Evolutionary conservation across 2,329 filamentous ascomycete genomes (phyloP), one percentile per base, ranked within the genome.

Genomic region (Hysterium pulicare): DNA sequence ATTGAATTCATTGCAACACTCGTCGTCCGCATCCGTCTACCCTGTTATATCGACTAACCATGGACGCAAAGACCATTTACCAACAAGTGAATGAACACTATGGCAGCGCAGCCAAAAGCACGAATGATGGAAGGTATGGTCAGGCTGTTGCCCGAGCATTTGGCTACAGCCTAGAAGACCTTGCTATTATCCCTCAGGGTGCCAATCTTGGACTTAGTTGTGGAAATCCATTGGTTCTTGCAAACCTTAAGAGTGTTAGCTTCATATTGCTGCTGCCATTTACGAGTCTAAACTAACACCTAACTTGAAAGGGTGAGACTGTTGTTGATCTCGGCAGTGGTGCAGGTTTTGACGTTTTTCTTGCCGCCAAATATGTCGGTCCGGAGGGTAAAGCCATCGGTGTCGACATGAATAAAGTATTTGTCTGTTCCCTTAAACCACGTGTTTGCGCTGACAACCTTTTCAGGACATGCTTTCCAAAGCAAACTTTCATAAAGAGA

Each of bases 341-440:
- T 3, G 77, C 73, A 6, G 79, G 79, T 1, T 76, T 82, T 33
- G 79, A 82, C 51, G 71, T 75, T 21, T 79, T 81, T 46, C 69
- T 74, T 4, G 77, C 78, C 9, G 68, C 74, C 2, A 64, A 63
- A 19, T 75, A 70, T 49, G 71, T 82, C 30, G 77, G 77, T 0
- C 37, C 52, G 0, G 58, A 57, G 3, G 78, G 78, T 2, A 70
- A 64, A 21, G 75, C 67, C 5, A 76, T 81, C 40, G 80, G 79
- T 5, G 64, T 82, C 7, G 79, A 83, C 51, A 82, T 82, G 74
- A 82, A 75, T 49, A 70, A 78, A 59, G 77, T 75, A 53, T 30
- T n/a, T 21, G 8, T 37, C n/a, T 6, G 11, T 22, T 5, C 9
- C n/a, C 5, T 22, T 37, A 13, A 23, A 13, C 16, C 13, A 4